These are phyloP conservation scores for Penicillium sp. DNA, from an alignment of 2,329 filamentous ascomycete species.

Conservation along the genomic window DNA sequence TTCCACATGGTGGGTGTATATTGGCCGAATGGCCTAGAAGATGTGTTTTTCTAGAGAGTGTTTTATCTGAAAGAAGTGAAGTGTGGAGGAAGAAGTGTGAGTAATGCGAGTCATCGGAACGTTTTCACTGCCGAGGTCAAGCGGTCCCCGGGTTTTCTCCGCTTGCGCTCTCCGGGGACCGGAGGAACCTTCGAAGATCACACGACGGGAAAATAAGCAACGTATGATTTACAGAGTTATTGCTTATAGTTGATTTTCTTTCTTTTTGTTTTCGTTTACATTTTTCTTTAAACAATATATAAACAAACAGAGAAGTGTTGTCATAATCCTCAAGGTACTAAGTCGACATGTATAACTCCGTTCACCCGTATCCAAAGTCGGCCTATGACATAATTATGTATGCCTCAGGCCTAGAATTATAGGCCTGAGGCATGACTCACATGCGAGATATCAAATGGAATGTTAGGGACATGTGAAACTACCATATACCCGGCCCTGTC, in stretches of 20 bases:
- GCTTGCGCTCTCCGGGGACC: slow-evolving; percentile 24
- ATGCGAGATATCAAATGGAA: background rate
- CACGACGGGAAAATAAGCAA: slow-evolving; percentile 2
- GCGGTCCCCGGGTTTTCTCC: slow-evolving; percentile 13
- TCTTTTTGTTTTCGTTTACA: background rate
- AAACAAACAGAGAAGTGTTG: background rate
- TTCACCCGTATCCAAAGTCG: background rate
- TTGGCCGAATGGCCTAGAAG: slow-evolving; percentile 29
- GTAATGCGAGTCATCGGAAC: slow-evolving; percentile 15
- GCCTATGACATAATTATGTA: background rate
- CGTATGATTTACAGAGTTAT: background rate
- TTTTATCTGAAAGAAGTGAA: slow-evolving; percentile 1
- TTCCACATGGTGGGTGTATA: slow-evolving; percentile 72
- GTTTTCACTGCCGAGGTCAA: slow-evolving; percentile 32
- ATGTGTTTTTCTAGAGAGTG: background rate
- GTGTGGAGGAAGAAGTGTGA: slow-evolving; percentile 4
- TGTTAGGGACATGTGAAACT: background rate
- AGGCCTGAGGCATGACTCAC: background rate
- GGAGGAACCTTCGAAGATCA: slow-evolving; percentile 19
- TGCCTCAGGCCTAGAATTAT: background rate
- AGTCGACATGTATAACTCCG: background rate
- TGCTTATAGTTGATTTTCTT: background rate
- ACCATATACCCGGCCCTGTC: too few species aligned
- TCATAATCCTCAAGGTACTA: background rate
- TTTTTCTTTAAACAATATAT: background rate